Base-by-base conservation (phyloP, 2,329 filamentous ascomycete genomes). In the Diplodia scrobiculata region DNA sequence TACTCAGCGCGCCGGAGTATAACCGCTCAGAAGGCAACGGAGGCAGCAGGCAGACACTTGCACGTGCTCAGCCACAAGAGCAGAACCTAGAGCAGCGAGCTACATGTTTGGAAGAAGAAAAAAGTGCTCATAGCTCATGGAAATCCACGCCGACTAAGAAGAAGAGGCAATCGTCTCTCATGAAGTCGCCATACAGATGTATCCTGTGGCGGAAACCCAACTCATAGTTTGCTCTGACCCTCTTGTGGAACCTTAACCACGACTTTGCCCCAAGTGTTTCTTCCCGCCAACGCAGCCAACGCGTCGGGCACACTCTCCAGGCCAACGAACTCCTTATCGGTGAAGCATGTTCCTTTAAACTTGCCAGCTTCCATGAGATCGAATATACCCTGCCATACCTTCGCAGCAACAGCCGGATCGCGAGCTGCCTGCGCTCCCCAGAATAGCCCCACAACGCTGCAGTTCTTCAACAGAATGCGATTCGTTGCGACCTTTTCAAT, bases 401-500 rank as follows among this genome's bases (percentile, higher is more conserved):
- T 77, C 7, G 84, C 82, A 5, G 95, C 86, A 53, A 84, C 88
- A 73, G 89, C 86, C 25, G 83, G 86, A 80, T 97, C 90, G 70
- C 90, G 86, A 52, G 83, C 83, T 0, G 88, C 81, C 79, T 97
- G 97, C 67, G 89, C 87, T 13, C 94, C 94, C 94, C 94, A 98
- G 79, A 96, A 91, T 73, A 97, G 81, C 1, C 94, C 94, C 1
- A 97, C 90, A 13, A 98, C 82, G 69, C 87, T 89, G 69, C 97
- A 94, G 76, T 97, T 97, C 84, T 97, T 98, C 71, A 98, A 80
- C 68, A 97, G 79, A 29, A 97, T 91, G 77, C 94, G 89, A 78
- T 98, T 98, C 81, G 96, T 87, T 13, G 92, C 90, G 50, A 98
- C 87, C 80, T 95, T 96, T 79, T 98, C 94, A 71, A 97, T 97